phyloP scores from a whole-genome alignment of 2,329 filamentous ascomycete genomes.

The Cytospora piceicola region DNA sequence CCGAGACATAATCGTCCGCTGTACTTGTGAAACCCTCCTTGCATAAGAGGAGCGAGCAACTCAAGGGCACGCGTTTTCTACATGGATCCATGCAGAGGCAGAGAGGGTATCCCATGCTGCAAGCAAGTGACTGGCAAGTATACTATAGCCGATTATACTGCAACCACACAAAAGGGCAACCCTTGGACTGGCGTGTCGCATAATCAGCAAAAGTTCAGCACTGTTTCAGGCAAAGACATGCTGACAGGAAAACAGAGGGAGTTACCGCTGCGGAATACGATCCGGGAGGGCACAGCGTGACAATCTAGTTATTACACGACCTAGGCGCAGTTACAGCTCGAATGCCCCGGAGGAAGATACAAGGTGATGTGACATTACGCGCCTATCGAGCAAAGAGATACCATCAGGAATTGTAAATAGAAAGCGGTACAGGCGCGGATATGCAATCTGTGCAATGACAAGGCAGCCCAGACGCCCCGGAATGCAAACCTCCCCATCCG shows the following conservation, averaged over 20 bases:
- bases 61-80: background rate
- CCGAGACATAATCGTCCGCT: background rate
- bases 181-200: background rate
- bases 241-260: too few relatives aligned
- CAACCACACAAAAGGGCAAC: background rate
- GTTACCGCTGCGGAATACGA: too few relatives aligned
- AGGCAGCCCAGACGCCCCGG: constrained; percentile 5
- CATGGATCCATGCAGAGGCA: background rate
- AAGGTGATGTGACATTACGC: background rate
- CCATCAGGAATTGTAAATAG: background rate
- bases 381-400: background rate
- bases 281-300: too few relatives aligned
- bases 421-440: background rate
- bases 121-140: background rate
- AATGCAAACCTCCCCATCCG: constrained; percentile 3
- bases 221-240: too few relatives aligned
- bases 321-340: background rate
- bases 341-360: too few relatives aligned
- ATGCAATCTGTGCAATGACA: constrained; percentile 16
- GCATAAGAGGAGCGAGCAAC: background rate
- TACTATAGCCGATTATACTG: background rate
- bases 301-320: background rate
- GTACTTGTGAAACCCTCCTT: background rate
- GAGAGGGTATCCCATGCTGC: too few relatives aligned
- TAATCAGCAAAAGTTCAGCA: too few relatives aligned